These are phyloP conservation scores for Saposhnikovia divaricata DNA, from an alignment of 129 eudicot genomes.

Conservation along the genomic window DNA sequence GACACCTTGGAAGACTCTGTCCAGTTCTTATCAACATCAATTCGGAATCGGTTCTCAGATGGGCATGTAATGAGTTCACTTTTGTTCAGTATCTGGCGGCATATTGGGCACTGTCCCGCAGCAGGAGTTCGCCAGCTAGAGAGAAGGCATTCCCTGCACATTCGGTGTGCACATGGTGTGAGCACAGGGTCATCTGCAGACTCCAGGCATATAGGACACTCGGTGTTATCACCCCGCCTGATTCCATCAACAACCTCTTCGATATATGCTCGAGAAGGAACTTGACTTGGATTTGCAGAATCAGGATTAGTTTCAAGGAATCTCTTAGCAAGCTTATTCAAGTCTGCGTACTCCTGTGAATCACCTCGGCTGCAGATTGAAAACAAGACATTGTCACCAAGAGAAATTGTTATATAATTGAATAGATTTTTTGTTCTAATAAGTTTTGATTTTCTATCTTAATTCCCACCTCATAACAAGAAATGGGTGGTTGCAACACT, in stretches of 20 bases:
- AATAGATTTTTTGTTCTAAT: background rate
- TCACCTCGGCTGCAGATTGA: constrained; percentile 8
- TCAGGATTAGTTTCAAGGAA: constrained; percentile 12
- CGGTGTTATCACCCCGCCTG: constrained; percentile 50
- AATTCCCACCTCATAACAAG: constrained; percentile 67
- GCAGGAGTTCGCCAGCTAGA: constrained; percentile 64
- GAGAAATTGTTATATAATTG: background rate
- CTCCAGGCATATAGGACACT: constrained; percentile 88
- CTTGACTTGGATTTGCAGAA: constrained; percentile 5
- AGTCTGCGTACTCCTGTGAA: constrained; percentile 6
- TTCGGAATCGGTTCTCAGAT: constrained; percentile 42
- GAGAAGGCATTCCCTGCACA: constrained; percentile 84
- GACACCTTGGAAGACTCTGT: constrained; percentile 68
- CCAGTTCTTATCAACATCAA: constrained; percentile 74
- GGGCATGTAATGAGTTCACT: constrained; percentile 72
- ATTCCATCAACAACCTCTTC: constrained; percentile 73
- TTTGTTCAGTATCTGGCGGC: constrained; percentile 56
- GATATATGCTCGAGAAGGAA: constrained; percentile 45
- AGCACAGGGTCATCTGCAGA: constrained; percentile 85
- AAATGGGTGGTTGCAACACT: constrained; percentile 90
- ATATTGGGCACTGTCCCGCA: constrained; percentile 63
- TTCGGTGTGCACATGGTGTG: constrained; percentile 79
- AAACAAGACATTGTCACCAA: background rate
- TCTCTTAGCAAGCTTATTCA: constrained; percentile 8
- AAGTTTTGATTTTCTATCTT: background rate